Conservation (phyloP, 2,329 filamentous ascomycete genomes). For the Ophiognomonia clavigignenti-juglandacearum region DNA sequence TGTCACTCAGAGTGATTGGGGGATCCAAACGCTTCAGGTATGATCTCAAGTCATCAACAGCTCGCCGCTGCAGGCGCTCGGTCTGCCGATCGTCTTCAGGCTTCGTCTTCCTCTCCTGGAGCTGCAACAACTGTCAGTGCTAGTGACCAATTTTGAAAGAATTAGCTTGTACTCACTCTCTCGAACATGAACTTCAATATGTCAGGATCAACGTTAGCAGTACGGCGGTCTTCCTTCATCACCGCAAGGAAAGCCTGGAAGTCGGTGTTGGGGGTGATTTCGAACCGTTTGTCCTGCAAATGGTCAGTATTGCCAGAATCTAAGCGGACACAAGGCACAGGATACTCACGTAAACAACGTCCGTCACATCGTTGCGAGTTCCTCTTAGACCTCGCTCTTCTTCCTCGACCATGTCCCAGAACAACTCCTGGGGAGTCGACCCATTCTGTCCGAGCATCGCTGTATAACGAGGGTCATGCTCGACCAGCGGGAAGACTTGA, state of each 20-base stretch:
- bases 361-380: slow-evolving; percentile 76
- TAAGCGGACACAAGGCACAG: no score
- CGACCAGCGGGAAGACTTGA: slow-evolving; percentile 68
- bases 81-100: slow-evolving; percentile 77
- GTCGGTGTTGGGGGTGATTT: slow-evolving; percentile 79
- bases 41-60: slow-evolving; percentile 77
- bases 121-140: slow-evolving; percentile 36
- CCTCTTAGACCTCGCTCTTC: slow-evolving; percentile 83
- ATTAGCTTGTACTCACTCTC: slow-evolving; percentile 47
- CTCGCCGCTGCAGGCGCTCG: slow-evolving; percentile 80
- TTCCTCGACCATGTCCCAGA: slow-evolving; percentile 94
- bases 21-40: slow-evolving; percentile 88
- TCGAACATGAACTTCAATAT: slow-evolving; percentile 78
- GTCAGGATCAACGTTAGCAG: slow-evolving; percentile 79
- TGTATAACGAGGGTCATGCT: slow-evolving; percentile 76
- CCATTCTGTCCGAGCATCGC: slow-evolving; percentile 80
- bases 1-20: slow-evolving; percentile 70
- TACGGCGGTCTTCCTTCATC: slow-evolving; percentile 81
- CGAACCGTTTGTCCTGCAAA: slow-evolving; percentile 80
- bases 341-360: slow-evolving; percentile 75
- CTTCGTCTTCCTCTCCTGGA: slow-evolving; percentile 80
- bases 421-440: slow-evolving; percentile 83
- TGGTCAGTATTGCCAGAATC: slow-evolving; percentile 37
- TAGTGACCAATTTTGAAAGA: background rate
- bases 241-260: slow-evolving; percentile 82